Evolutionary conservation across 305 asterid genomes (phyloP).

Genomic region (Caryopteris hybrid): DNA sequence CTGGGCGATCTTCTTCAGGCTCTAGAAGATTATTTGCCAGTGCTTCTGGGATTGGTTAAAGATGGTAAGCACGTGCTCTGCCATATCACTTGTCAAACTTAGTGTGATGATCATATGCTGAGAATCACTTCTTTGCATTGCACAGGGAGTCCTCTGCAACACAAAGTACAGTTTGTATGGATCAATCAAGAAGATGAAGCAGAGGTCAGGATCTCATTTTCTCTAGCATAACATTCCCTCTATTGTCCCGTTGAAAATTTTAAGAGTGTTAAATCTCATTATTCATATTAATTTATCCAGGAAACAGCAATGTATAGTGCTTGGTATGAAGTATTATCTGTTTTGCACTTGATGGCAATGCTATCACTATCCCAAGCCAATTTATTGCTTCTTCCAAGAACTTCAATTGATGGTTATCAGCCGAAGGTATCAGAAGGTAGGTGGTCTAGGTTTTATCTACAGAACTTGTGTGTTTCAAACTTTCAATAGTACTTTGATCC

Average conservation of each 20-base stretch:
- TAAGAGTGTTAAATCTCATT: constrained; percentile 23
- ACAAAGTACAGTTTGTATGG: constrained; percentile 90
- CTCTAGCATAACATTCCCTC: constrained; percentile 7
- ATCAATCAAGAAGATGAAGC: constrained; percentile 96
- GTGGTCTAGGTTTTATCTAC: constrained; percentile 8
- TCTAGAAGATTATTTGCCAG: constrained; percentile 93
- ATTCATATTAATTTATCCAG: constrained; percentile 34
- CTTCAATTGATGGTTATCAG: constrained; percentile 79
- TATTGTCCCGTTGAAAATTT: constrained; percentile 10
- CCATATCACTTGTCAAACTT: constrained; percentile 1
- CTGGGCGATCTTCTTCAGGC: constrained; percentile 92
- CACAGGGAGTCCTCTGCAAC: constrained; percentile 89
- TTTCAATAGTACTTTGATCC: not conserved
- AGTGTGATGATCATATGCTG: constrained; percentile 17
- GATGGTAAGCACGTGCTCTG: constrained; percentile 57
- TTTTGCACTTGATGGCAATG: constrained; percentile 96
- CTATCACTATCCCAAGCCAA: constrained; percentile 89
- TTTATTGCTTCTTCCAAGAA: constrained; percentile 88
- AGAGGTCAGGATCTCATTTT: constrained; percentile 55
- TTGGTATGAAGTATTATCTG: constrained; percentile 91
- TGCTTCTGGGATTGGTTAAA: constrained; percentile 88
- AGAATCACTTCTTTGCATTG: constrained; percentile 19
- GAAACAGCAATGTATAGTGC: constrained; percentile 85
- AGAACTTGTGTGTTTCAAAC: not conserved
- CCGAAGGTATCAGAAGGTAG: constrained; percentile 97